A percentile compares a stretch with the other conserved stretches of the same genome.
Conservation (phyloP, 1,284 basidiomycete species). For the Peniophora sp. region DNA sequence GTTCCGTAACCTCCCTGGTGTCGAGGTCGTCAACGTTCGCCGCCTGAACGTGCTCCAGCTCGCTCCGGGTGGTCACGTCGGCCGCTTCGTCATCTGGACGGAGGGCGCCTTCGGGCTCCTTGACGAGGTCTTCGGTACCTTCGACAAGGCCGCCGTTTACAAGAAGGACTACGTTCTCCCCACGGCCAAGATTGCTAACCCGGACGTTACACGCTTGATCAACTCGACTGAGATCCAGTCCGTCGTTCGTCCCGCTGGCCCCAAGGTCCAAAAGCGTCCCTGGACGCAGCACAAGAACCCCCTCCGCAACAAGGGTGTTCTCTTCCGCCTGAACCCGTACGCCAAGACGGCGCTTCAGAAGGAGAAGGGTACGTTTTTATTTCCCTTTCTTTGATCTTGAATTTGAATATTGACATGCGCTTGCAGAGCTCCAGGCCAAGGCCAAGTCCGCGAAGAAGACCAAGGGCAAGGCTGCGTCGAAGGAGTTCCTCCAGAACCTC, state of each 20-base stretch:
- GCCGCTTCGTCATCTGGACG: slow-evolving; percentile 99
- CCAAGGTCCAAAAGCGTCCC: slow-evolving; percentile 81
- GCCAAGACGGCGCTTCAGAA: slow-evolving; percentile 90
- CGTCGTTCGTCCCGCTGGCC: slow-evolving; percentile 82
- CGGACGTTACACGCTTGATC: slow-evolving; percentile 96
- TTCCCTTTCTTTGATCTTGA: slow-evolving; percentile 2
- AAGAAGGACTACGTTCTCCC: slow-evolving; percentile 96
- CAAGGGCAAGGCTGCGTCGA: slow-evolving; percentile 64
- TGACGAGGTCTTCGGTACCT: slow-evolving; percentile 93
- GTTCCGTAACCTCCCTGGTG: slow-evolving; percentile 98
- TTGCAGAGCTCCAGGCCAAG: slow-evolving; percentile 63
- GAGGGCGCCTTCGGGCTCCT: slow-evolving; percentile 90
- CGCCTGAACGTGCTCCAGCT: slow-evolving; percentile 97
- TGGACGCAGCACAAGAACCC: slow-evolving; percentile 99
- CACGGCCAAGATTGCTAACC: slow-evolving; percentile 93
- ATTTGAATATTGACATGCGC: slow-evolving; percentile 24
- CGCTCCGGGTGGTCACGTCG: slow-evolving; percentile 98
- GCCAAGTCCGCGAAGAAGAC: slow-evolving; percentile 13
- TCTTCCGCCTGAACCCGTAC: slow-evolving; percentile 99
- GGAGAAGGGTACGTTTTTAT: slow-evolving; percentile 63
- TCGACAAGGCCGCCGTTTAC: slow-evolving; percentile 74
- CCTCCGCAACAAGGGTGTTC: slow-evolving; percentile 89
- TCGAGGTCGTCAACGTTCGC: slow-evolving; percentile 94
- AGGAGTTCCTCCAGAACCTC: slow-evolving; percentile 83
- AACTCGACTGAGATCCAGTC: slow-evolving; percentile 97